Evolutionary conservation across 768 basidiomycete species (phyloP), one percentile per base, ranked within the genome.

Genomic region (Tulasnella sp.): DNA sequence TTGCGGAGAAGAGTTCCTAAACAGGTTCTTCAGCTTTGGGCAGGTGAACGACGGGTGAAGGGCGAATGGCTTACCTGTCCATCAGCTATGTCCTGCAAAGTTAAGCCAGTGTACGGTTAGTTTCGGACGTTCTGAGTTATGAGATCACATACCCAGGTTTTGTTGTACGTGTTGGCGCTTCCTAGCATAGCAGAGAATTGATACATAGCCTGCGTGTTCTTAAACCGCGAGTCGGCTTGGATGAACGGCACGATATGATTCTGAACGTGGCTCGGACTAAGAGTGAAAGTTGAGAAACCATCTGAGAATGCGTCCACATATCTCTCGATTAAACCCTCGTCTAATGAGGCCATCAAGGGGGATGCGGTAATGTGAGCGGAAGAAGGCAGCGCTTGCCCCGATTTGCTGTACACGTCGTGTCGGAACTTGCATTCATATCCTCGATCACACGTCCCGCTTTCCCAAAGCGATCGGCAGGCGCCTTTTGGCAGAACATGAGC

Each of bases 181-280:
- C 80, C 78, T 11, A 72, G 84, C 82, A 34, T 81, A 58, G 34
- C 82, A 77, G 82, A 79, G 80, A 92, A 92, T 0, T 86, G 85
- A 82, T 91, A 90, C 0, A 90, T 81, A 5, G 90, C 85, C 64
- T 85, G 86, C 0, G 88, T 85, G 0, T 60, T 84, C 1, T 81
- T 82, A 81, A 92, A 92, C 34, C 85, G 84, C 82, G 85, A 92
- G 24, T 84, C 80, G 78, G 90, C 89, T 16, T 41, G 76, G 14
- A 90, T 84, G 83, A 87, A 92, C 48, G 82, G 83, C 78, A 87
- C 88, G 50, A 92, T 82, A 16, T 83, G 79, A 48, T 87, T 87
- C 50, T 91, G 90, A 0, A 88, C 88, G 78, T 89, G 87, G n/a
- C 85, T 84, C 0, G 91, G 90, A 14, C 87, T 86, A 72, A 89